Percentiles rank a stretch among this genome's conserved stretches.
phyloP scores from a whole-genome alignment of 2,329 filamentous ascomycete genomes.

The Cladobotryum mycophilum region DNA sequence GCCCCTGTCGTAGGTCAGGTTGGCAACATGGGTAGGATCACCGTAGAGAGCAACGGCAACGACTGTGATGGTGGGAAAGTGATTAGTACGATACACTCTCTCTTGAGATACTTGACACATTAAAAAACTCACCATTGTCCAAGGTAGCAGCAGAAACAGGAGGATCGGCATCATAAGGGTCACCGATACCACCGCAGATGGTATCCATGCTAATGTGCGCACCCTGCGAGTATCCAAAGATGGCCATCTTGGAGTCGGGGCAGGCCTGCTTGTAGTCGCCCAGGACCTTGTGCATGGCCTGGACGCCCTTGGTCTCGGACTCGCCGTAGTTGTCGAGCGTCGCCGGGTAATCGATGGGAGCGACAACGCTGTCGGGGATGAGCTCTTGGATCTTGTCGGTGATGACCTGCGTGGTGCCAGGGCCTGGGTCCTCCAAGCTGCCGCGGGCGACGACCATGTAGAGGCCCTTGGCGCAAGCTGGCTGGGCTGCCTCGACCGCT shows the following conservation, averaged over 20 bases:
- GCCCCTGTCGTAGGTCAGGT: conserved; percentile 30
- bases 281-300: conserved; percentile 25
- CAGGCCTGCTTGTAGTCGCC: conserved; percentile 28
- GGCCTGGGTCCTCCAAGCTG: conserved; percentile 28
- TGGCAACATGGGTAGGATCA: conserved; percentile 34
- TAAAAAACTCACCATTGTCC: conserved; percentile 28
- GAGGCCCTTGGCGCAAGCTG: conserved; percentile 29
- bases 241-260: conserved; percentile 33
- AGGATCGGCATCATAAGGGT: conserved; percentile 18
- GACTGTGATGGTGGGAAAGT: conserved; percentile 21
- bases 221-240: conserved; percentile 39
- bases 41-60: conserved; percentile 36
- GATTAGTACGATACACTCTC: not conserved
- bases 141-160: conserved; percentile 24
- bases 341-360: conserved; percentile 34
- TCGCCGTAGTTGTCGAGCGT: conserved; percentile 25
- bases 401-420: conserved; percentile 30
- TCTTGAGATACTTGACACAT: too few species aligned
- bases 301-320: conserved; percentile 30
- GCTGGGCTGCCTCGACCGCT: conserved; percentile 9
- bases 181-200: conserved; percentile 31
- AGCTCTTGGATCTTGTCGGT: conserved; percentile 21
- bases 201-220: conserved; percentile 33
- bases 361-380: conserved; percentile 24
- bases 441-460: conserved; percentile 37